phyloP scores from a whole-genome alignment of 108 stramenopile genomes.

The Fragilariopsis cylindrus region DNA sequence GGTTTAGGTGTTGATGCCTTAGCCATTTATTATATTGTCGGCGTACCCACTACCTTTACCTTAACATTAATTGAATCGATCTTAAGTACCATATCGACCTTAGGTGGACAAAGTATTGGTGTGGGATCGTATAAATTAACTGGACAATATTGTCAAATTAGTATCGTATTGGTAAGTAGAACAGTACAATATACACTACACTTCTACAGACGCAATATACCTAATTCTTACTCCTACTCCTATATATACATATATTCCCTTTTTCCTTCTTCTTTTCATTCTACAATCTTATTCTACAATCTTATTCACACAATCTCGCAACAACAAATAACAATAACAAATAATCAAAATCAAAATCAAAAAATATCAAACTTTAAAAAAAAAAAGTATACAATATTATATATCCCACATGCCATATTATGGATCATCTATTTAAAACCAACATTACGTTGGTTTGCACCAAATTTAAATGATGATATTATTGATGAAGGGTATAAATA shows the following conservation, averaged over 20 bases:
- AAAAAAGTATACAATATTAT: conserved; percentile 6
- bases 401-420: conserved; percentile 7
- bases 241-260: no score
- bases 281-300: no score
- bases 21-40: conserved; percentile 8
- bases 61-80: conserved; percentile 1
- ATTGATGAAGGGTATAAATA: conserved; percentile 15
- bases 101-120: conserved; percentile 4
- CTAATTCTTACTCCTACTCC: no score
- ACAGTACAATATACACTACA: no score
- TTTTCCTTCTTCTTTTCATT: no score
- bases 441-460: conserved; percentile 10
- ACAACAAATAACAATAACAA: no score
- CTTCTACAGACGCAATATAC: no score
- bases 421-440: conserved; percentile 7
- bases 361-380: no score
- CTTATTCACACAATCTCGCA: no score
- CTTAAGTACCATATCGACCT: neutral
- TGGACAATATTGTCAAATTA: conserved; percentile 17
- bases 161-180: conserved; percentile 1
- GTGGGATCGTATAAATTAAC: conserved; percentile 16
- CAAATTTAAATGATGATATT: conserved; percentile 1
- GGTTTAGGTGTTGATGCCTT: neutral
- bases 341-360: no score
- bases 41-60: conserved; percentile 1